Evolutionary conservation across 441 rosid genomes (phyloP).

Genomic region (Erysimum cheiri): DNA sequence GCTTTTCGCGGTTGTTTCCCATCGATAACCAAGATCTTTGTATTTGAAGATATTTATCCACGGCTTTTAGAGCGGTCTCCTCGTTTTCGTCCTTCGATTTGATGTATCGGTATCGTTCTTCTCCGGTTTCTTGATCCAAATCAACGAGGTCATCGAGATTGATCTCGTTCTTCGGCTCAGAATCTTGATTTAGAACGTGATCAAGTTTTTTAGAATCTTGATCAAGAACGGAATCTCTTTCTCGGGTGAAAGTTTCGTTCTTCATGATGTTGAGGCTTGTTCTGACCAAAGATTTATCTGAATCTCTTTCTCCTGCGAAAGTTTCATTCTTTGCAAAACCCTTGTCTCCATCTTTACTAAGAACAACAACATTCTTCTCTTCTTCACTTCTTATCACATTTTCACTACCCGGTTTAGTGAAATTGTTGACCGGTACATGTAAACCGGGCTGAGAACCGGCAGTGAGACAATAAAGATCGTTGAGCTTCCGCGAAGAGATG

Average conservation of each 20-base stretch:
- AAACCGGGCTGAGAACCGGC: conserved; percentile 72
- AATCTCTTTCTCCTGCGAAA: not conserved
- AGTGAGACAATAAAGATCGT: conserved; percentile 76
- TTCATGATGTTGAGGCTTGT: conserved; percentile 23
- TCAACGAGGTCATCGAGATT: not conserved
- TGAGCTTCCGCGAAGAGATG: conserved; percentile 79
- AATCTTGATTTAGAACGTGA: conserved; percentile 22
- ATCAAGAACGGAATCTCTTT: conserved; percentile 16
- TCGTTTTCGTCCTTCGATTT: conserved; percentile 38
- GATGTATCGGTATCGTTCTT: conserved; percentile 31
- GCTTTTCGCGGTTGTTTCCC: conserved; percentile 23
- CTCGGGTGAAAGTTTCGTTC: conserved; percentile 30
- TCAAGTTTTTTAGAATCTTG: conserved; percentile 33
- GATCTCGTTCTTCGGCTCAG: conserved; percentile 2
- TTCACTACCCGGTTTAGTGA: conserved; percentile 35
- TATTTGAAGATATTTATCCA: conserved; percentile 53
- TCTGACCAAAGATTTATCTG: not conserved
- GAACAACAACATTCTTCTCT: conserved; percentile 29
- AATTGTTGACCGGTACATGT: conserved; percentile 49
- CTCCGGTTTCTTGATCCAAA: conserved; percentile 39
- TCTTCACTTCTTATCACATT: conserved; percentile 23
- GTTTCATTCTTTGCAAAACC: conserved; percentile 8
- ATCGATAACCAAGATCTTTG: conserved; percentile 73
- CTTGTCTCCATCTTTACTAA: conserved; percentile 35
- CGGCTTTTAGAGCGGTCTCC: conserved; percentile 55